A percentile compares a stretch with the other conserved stretches of the same genome.
These are phyloP conservation scores for Penicillium pancosmium DNA, from an alignment of 495 filamentous ascomycete species.

Conservation along the genomic window DNA sequence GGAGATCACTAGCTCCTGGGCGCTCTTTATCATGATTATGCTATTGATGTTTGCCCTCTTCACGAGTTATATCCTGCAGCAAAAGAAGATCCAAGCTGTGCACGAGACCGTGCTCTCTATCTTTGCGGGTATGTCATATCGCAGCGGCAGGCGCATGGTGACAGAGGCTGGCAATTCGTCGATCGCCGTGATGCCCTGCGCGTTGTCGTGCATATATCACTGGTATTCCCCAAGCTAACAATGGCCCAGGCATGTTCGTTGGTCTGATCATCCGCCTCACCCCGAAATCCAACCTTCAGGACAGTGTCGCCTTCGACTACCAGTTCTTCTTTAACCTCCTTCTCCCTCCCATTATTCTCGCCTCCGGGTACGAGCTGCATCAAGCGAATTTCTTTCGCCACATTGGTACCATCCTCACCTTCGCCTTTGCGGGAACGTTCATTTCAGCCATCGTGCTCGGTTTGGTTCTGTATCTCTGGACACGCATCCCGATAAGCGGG, in stretches of 20 bases:
- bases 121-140: slow-evolving; percentile 76
- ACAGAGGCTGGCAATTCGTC: no score
- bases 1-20: slow-evolving; percentile 94
- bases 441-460: slow-evolving; percentile 94
- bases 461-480: slow-evolving; percentile 84
- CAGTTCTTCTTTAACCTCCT: slow-evolving; percentile 99
- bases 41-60: slow-evolving; percentile 92
- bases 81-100: slow-evolving; percentile 92
- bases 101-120: slow-evolving; percentile 98
- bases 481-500: slow-evolving; percentile 80
- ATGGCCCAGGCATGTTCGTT: slow-evolving; percentile 82
- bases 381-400: slow-evolving; percentile 99
- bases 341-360: slow-evolving; percentile 94
- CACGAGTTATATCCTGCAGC: slow-evolving; percentile 93
- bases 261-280: slow-evolving; percentile 85
- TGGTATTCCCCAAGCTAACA: not conserved
- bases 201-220: no score
- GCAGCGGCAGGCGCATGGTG: not conserved
- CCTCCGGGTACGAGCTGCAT: slow-evolving; percentile 95
- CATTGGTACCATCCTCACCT: slow-evolving; percentile 97
- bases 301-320: slow-evolving; percentile 92
- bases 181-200: no score
- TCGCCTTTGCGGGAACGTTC: slow-evolving; percentile 96
- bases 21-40: slow-evolving; percentile 92
- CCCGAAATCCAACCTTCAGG: slow-evolving; percentile 77